These are phyloP conservation scores for Exserohilum turcica DNA, from an alignment of 2,329 filamentous ascomycete species.

Conservation along the genomic window DNA sequence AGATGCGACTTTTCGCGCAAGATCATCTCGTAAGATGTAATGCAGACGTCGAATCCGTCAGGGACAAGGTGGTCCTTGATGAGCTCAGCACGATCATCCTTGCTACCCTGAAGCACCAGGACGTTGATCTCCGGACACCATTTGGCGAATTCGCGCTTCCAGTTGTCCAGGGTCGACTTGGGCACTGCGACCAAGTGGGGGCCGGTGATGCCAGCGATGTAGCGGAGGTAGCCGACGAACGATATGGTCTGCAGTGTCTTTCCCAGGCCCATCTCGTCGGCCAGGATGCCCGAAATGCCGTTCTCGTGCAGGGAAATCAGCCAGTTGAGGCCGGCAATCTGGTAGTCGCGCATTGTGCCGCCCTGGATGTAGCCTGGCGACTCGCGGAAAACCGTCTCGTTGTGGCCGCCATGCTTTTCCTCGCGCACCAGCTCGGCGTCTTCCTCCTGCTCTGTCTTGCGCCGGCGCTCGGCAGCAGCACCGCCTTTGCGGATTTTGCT, in stretches of 20 bases:
- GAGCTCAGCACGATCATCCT: slow-evolving; percentile 85
- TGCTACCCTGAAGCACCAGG: slow-evolving; percentile 89
- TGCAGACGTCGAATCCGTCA: slow-evolving; percentile 95
- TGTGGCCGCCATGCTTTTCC: slow-evolving; percentile 83
- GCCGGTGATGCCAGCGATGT: slow-evolving; percentile 85
- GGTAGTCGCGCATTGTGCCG: slow-evolving; percentile 93
- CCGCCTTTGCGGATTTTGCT: slow-evolving; percentile 81
- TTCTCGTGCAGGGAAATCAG: slow-evolving; percentile 97
- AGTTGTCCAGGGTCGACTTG: slow-evolving; percentile 97
- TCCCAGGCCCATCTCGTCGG: slow-evolving; percentile 97
- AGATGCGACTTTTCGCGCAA: slow-evolving; percentile 90
- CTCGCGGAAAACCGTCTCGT: slow-evolving; percentile 83
- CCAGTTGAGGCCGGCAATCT: slow-evolving; percentile 95
- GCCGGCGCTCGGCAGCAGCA: slow-evolving; percentile 74
- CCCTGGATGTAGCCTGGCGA: slow-evolving; percentile 87
- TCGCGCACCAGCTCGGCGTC: slow-evolving; percentile 87
- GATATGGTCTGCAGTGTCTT: slow-evolving; percentile 98
- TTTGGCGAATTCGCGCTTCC: slow-evolving; percentile 89
- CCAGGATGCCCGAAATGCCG: slow-evolving; percentile 95
- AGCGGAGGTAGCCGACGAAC: slow-evolving; percentile 92
- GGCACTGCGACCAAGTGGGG: slow-evolving; percentile 92
- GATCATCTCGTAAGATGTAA: slow-evolving; percentile 99
- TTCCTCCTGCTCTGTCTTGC: slow-evolving; percentile 95
- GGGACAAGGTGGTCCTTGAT: slow-evolving; percentile 92
- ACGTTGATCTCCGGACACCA: slow-evolving; percentile 98